These are phyloP conservation scores for Tolypocladium tundrense DNA, from an alignment of 2,329 filamentous ascomycete genomes.

Conservation along the genomic window DNA sequence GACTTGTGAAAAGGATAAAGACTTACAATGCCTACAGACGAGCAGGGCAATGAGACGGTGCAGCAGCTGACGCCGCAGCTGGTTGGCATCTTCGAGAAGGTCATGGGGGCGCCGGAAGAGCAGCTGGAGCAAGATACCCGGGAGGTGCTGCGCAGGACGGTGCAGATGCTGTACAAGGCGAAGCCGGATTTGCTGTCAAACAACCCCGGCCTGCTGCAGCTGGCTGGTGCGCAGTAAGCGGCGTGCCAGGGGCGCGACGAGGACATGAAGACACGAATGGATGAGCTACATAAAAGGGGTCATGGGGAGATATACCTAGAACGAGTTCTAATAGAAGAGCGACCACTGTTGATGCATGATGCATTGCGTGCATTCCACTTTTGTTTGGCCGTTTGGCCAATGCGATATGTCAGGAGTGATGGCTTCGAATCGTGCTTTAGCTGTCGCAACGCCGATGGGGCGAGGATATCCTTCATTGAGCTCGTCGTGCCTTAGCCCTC, in stretches of 20 bases:
- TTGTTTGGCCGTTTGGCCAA: too few relatives aligned
- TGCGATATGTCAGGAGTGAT: too few relatives aligned
- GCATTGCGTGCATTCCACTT: background rate
- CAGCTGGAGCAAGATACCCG: constrained; percentile 67
- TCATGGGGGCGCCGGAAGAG: constrained; percentile 60
- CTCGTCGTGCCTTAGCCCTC: too few relatives aligned
- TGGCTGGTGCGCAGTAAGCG: constrained; percentile 13
- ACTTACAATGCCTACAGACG: constrained; percentile 35
- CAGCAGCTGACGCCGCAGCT: constrained; percentile 60
- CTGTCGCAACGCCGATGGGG: too few relatives aligned
- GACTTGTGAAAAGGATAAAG: background rate
- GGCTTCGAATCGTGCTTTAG: too few relatives aligned
- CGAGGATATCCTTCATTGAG: too few relatives aligned
- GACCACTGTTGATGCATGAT: background rate
- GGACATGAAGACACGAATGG: constrained; percentile 1
- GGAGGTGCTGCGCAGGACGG: constrained; percentile 53
- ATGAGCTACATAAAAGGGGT: background rate
- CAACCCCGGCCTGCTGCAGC: constrained; percentile 19
- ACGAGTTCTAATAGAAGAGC: background rate
- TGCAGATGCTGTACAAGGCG: constrained; percentile 34
- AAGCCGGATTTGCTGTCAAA: constrained; percentile 22
- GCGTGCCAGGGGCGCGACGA: background rate
- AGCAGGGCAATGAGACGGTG: constrained; percentile 57
- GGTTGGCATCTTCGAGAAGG: constrained; percentile 61
- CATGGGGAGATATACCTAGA: background rate